These are phyloP conservation scores for Boletus reticulatus DNA, from an alignment of 768 basidiomycete species.

Conservation along the genomic window DNA sequence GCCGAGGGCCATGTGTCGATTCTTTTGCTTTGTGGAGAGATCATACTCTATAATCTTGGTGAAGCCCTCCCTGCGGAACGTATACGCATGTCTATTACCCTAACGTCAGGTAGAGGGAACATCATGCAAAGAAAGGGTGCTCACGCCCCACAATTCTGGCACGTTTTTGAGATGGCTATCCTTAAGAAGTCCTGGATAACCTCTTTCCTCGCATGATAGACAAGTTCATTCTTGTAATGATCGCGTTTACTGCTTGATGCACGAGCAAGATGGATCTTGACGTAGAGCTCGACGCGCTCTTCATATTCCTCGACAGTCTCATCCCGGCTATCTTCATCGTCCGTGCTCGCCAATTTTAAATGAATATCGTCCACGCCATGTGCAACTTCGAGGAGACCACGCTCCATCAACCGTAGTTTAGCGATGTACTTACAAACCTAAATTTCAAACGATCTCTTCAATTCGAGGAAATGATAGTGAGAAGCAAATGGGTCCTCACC, in stretches of 20 bases:
- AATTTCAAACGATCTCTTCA: conserved; percentile 7
- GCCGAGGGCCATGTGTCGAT: conserved; percentile 45
- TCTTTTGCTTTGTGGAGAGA: conserved; percentile 76
- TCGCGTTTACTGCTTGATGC: conserved; percentile 65
- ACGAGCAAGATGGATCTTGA: conserved; percentile 45
- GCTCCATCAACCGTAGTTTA: conserved; percentile 84
- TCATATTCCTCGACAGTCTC: conserved; percentile 65
- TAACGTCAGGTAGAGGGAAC: conserved; percentile 5
- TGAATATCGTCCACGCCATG: conserved; percentile 70
- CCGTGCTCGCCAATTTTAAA: conserved; percentile 34
- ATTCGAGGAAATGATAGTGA: background rate
- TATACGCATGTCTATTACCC: conserved; percentile 64
- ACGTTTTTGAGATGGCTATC: conserved; percentile 64
- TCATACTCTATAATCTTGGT: conserved; percentile 96
- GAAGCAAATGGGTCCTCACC: conserved; percentile 42
- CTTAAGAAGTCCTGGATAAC: conserved; percentile 81
- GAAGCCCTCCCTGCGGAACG: conserved; percentile 90
- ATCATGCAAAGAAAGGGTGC: conserved; percentile 31
- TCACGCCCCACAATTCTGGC: conserved; percentile 84
- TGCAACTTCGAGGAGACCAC: conserved; percentile 83
- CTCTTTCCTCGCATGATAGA: conserved; percentile 84
- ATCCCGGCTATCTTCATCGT: conserved; percentile 42
- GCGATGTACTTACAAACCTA: conserved; percentile 83
- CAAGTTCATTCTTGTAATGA: conserved; percentile 83
- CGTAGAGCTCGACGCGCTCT: conserved; percentile 62